Evolutionary conservation across 495 filamentous ascomycete species (phyloP), one percentile per base, ranked within the genome.

Genomic region (Penicillium psychrofluorescens): DNA sequence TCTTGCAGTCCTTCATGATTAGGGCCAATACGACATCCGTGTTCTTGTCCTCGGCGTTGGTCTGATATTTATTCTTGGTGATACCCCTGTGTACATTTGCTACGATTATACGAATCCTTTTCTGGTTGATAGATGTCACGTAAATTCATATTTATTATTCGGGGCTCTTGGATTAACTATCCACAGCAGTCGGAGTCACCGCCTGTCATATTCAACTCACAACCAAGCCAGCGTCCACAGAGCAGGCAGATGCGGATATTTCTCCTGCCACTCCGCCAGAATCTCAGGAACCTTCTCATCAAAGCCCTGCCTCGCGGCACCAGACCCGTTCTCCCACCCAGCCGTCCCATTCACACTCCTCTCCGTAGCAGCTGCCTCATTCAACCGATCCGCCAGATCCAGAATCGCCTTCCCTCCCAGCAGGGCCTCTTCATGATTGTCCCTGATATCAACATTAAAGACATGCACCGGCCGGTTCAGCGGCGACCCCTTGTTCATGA

Each of bases 151-250:
- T 22, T 22, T 22, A 22, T 22, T 4, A 22, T 22, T 22, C 22
- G 22, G 22, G 22, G 1, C 16, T 22, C 22, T 22, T 22, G 22
- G 6, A 42, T 27, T 14, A 41, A 31, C 12, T 40, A 41, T 29
- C 12, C 34, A 5, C 11, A n/a, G 30, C 56, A 22, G 4, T 22
- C 4, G 22, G 0, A 3, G 6, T 22, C 22, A 22, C 6, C 22
- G 22, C 22, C 22, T 22, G 22, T 6, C 4, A 22, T 4, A 3
- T 4, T 22, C 9, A 2, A 34, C 10, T 34, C 63, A 99, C 68
- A 97, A 88, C 90, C 92, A 99, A 28, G 87, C 88, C 59, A 97
- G 62, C 31, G 88, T 96, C 94, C 94, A 99, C 51, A 91, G 72
- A 8, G 88, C 86, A 15, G 92, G 94, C 48, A 96, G 56, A 51